phyloP scores from a whole-genome alignment of 2,329 filamentous ascomycete species.

The Daldinia eschscholtzii region DNA sequence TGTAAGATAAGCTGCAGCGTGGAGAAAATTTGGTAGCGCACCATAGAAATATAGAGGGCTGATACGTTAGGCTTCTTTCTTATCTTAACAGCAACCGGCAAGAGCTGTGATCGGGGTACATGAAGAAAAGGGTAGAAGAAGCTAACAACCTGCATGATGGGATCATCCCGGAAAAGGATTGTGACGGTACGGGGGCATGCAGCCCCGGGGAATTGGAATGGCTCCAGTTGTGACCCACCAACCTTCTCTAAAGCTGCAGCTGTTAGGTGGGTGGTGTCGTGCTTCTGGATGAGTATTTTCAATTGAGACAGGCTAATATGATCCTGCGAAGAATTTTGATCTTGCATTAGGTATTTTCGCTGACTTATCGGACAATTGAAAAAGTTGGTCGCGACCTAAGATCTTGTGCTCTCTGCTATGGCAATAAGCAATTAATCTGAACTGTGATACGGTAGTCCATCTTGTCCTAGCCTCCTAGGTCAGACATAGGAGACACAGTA shows the following conservation, averaged over 20 bases:
- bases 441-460: slow-evolving; percentile 10
- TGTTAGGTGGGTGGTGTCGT: slow-evolving; percentile 7
- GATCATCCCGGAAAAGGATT: slow-evolving; percentile 9
- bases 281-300: slow-evolving; percentile 15
- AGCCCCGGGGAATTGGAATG: slow-evolving; percentile 36
- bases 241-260: background rate
- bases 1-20: slow-evolving; percentile 17
- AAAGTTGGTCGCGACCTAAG: background rate
- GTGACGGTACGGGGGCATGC: slow-evolving; percentile 30
- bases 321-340: slow-evolving; percentile 2
- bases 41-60: slow-evolving; percentile 7
- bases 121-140: slow-evolving; percentile 18
- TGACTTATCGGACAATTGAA: background rate
- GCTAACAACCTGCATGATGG: slow-evolving; percentile 7
- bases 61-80: slow-evolving; percentile 16
- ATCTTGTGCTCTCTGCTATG: background rate
- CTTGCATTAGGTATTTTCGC: background rate
- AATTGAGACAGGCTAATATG: slow-evolving; percentile 9
- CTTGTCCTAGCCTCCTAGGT: slow-evolving; percentile 29
- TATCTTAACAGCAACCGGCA: slow-evolving; percentile 42
- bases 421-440: slow-evolving; percentile 3
- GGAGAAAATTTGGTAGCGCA: slow-evolving; percentile 13
- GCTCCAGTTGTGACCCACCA: slow-evolving; percentile 32
- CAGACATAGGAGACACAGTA: slow-evolving; percentile 11
- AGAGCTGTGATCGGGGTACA: slow-evolving; percentile 25